Percentiles rank a stretch among this genome's conserved stretches.
phyloP scores from a whole-genome alignment of 2,329 filamentous ascomycete genomes.

The Penicillium sp. region DNA sequence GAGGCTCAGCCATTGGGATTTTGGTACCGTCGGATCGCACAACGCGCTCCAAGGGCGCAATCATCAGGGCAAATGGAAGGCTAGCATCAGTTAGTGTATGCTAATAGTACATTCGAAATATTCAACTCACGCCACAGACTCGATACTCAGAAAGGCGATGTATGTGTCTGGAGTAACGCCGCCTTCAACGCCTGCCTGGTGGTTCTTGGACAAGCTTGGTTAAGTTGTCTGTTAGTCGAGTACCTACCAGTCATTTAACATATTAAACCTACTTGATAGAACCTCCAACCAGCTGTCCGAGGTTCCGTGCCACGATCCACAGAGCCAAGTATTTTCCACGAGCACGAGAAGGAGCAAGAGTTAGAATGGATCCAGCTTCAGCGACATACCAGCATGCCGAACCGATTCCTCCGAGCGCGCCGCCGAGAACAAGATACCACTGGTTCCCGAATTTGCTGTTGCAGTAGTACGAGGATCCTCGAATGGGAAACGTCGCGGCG shows the following conservation, averaged over 20 bases:
- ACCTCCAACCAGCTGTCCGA: conserved; percentile 54
- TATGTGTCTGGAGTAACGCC: conserved; percentile 53
- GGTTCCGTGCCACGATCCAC: conserved; percentile 55
- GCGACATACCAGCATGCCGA: conserved; percentile 57
- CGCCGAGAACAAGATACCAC: conserved; percentile 51
- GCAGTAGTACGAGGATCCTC: conserved; percentile 55
- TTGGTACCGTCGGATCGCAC: conserved; percentile 52
- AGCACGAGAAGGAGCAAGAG: conserved; percentile 51
- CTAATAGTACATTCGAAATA: too few species aligned
- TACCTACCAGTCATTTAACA: not conserved
- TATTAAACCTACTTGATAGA: conserved; percentile 47
- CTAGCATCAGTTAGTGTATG: conserved; percentile 20
- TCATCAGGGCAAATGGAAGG: conserved; percentile 53
- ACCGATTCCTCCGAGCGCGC: conserved; percentile 45
- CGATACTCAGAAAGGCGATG: conserved; percentile 54
- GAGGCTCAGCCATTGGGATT: conserved; percentile 49
- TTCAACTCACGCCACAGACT: conserved; percentile 47
- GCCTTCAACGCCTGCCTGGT: conserved; percentile 40
- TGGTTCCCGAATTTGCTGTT: conserved; percentile 56
- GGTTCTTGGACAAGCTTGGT: conserved; percentile 43
- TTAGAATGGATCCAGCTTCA: conserved; percentile 56
- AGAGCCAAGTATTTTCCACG: conserved; percentile 55
- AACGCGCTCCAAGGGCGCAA: conserved; percentile 51
- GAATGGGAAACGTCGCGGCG: conserved; percentile 49
- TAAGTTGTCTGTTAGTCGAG: not conserved